Evolutionary conservation across 1,284 basidiomycete genomes (phyloP), one percentile per base, ranked within the genome.

Genomic region (Ustilago esculenta): DNA sequence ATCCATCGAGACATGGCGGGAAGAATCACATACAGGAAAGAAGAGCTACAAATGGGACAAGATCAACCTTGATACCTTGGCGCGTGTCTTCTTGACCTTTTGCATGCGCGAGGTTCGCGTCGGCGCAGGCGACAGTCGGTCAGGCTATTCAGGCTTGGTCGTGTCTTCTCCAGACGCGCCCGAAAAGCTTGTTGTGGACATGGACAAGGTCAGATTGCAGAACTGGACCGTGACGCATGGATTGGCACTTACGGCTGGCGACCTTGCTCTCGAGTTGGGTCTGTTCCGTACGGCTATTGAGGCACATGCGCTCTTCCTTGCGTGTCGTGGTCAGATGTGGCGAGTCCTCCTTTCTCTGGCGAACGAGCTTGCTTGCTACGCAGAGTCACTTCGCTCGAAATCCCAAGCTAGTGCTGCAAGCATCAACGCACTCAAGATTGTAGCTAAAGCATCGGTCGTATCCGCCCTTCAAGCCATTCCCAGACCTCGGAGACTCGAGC

Each of bases 141-240:
- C 40, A 0, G 66, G 66, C 11, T 69, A 51, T 17, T 58, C 59
- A 0, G 51, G 43, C 6, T 59, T 69, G 55, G 44, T 69, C 14
- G 8, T 64, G n/a, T 3, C n/a, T 10, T 1, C 25, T 2, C 15
- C 39, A 12, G 12, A 12, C 4, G 20, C 20, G 27, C 12, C 37
- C 10, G n/a, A 2, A 7, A 32, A 12, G 4, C 29, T 10, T 2
- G 15, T 4, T 1, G 46, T 64, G 1, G 48, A 70, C 12, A 39
- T 56, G 47, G 67, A 56, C 24, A 54, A 44, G 20, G 43, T 70
- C 11, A n/a, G 21, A 5, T 4, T 46, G 3, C 60, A 70, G 20
- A 70, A 70, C 25, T 70, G 67, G 67, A 70, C 67, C 2, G 60
- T 70, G 1, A 46, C 44, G 4, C 53, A 59, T 18, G 67, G 67